phyloP scores from a whole-genome alignment of 1,284 basidiomycete species.

The Xanthoconium separans region DNA sequence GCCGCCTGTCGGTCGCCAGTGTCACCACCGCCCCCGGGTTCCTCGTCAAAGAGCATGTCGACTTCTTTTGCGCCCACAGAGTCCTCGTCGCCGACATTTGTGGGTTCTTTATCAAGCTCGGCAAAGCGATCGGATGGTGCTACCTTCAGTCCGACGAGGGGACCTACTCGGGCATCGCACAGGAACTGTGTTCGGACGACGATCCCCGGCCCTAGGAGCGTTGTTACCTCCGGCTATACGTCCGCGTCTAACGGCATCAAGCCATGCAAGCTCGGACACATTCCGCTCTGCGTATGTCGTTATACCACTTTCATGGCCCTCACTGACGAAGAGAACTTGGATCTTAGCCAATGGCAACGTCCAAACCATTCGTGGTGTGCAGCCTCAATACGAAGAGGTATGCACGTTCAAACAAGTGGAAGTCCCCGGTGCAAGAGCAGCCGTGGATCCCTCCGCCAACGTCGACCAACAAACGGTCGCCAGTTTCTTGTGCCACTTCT shows the following conservation, averaged over 20 bases:
- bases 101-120: background rate
- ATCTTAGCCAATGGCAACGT: too few relatives aligned
- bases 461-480: too few relatives aligned
- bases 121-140: background rate
- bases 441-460: too few relatives aligned
- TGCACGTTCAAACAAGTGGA: too few relatives aligned
- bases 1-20: background rate
- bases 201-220: background rate
- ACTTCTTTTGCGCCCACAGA: background rate
- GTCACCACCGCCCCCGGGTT: background rate
- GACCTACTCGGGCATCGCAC: background rate
- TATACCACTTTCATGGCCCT: too few relatives aligned
- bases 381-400: too few relatives aligned
- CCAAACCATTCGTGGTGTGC: too few relatives aligned
- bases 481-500: too few relatives aligned
- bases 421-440: background rate
- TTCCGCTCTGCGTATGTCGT: background rate
- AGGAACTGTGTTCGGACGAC: background rate
- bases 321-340: too few relatives aligned
- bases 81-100: background rate
- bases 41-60: background rate
- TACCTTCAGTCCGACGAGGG: background rate
- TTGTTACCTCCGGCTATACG: background rate
- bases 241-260: background rate
- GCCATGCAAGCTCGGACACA: background rate